Evolutionary conservation across 331 rosid species (phyloP).

Genomic region (Quercus tomentella): DNA sequence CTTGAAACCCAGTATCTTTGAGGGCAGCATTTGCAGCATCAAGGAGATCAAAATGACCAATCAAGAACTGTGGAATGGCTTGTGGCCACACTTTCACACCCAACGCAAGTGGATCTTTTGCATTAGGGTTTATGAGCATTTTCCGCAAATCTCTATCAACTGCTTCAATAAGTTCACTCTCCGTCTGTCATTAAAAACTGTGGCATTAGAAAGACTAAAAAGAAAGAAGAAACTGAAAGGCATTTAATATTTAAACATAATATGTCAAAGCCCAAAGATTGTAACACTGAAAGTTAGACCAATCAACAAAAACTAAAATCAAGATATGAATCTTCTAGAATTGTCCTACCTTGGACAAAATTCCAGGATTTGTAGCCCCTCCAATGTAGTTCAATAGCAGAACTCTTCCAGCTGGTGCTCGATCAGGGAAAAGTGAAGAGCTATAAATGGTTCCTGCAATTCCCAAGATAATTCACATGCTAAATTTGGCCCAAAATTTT

Average conservation of each 20-base stretch:
- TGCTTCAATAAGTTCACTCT: constrained; percentile 70
- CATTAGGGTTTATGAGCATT: constrained; percentile 63
- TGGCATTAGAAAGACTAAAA: constrained; percentile 10
- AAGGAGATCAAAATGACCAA: constrained; percentile 84
- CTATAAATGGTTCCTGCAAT: constrained; percentile 93
- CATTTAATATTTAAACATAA: neutral
- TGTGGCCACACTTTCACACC: constrained; percentile 90
- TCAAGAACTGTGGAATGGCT: constrained; percentile 93
- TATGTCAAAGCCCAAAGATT: neutral
- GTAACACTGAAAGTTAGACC: neutral
- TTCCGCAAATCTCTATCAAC: constrained; percentile 89
- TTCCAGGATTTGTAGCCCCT: constrained; percentile 87
- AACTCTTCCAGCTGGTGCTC: constrained; percentile 90
- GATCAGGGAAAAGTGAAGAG: constrained; percentile 91
- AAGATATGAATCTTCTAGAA: neutral
- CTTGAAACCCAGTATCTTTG: constrained; percentile 53
- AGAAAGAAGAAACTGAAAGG: neutral
- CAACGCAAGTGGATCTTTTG: constrained; percentile 56
- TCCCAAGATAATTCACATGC: constrained; percentile 17
- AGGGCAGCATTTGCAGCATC: constrained; percentile 71
- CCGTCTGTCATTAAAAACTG: constrained; percentile 47
- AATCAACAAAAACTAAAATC: too few relatives aligned
- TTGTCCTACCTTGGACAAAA: constrained; percentile 63
- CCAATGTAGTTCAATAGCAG: constrained; percentile 94
- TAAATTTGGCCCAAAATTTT: constrained; percentile 18